Base-by-base conservation (phyloP, 805 yeast genomes). In the Henningerozyma blattae region DNA sequence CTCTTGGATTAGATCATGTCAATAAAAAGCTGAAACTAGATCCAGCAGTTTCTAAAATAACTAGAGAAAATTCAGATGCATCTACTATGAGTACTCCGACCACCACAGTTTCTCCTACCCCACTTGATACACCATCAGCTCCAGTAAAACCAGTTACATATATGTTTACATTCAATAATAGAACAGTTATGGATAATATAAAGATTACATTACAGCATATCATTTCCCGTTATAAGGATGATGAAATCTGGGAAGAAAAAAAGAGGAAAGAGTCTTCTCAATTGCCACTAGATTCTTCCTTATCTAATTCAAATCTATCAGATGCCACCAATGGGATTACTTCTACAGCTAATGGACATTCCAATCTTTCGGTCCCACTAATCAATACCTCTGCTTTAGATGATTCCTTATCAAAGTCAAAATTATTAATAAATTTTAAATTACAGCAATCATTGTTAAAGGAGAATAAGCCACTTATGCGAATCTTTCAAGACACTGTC, bases 401-500 rank as follows among this genome's bases (percentile, higher is more conserved):
- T 31, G 68, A 61, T 36, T 63, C 73, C 2, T 52, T 81, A 17
- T 77, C 77, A 26, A 64, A 71, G 5, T 62, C 65, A 33, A 73
- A 67, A 38, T 61, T 89, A 34, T 60, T 87, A 40, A 68, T 72
- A 29, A 84, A 91, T 52, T 67, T 75, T 29, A 77, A 73, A 33
- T 62, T 91, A 14, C 98, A 91, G 48, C 93, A 86, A 45, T 71
- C 72, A 35, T 59, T 89, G 15, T 62, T 91, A 18, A 63, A 75
- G 36, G 80, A 78, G 39, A 81, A 86, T 48, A 71, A 77, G 32
- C 61, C 60, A 7, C 62, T 91, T 34, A 73, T 84, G 64, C 69
- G 72, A 37, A 75, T 80, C 2, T 91, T 91, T 52, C 77, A 87
- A 31, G 94, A 84, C 39, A 79, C 95, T 0, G 96, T 91, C 5